phyloP scores from a whole-genome alignment of 1,284 basidiomycete species.

The Tremellales sp. region DNA sequence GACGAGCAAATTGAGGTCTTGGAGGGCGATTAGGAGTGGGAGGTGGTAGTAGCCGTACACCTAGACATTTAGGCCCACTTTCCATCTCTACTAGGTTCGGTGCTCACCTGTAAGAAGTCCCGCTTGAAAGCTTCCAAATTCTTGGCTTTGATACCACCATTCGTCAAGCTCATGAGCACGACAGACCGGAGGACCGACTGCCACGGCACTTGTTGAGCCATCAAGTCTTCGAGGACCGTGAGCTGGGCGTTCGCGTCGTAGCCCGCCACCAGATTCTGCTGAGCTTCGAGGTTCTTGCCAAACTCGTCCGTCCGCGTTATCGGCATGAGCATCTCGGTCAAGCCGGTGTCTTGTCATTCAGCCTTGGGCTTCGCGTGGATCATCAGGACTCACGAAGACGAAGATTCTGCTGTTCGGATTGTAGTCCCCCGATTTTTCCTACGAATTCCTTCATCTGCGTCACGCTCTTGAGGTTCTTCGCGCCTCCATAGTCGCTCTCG shows the following conservation, averaged over 20 bases:
- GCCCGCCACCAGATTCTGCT: constrained; percentile 91
- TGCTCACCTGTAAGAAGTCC: constrained; percentile 77
- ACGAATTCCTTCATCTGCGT: constrained; percentile 92
- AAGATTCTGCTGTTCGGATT: constrained; percentile 84
- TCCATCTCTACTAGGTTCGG: background rate
- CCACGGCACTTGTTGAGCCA: constrained; percentile 77
- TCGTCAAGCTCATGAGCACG: constrained; percentile 78
- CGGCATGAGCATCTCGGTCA: constrained; percentile 86
- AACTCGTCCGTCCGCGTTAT: constrained; percentile 84
- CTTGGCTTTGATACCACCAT: constrained; percentile 83
- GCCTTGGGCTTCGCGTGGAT: background rate
- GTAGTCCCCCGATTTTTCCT: constrained; percentile 83
- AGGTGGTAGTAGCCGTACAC: constrained; percentile 88
- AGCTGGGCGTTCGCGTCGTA: constrained; percentile 76
- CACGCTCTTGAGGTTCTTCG: constrained; percentile 65
- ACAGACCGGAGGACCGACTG: constrained; percentile 71
- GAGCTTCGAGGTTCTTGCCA: constrained; percentile 87
- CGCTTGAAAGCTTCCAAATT: constrained; percentile 81
- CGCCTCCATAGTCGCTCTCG: constrained; percentile 72
- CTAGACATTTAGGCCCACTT: constrained; percentile 48
- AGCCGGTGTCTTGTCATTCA: constrained; percentile 67
- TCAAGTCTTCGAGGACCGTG: constrained; percentile 75
- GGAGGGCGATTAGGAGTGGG: constrained; percentile 75
- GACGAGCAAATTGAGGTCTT: constrained; percentile 62
- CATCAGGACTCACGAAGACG: constrained; percentile 64